Evolutionary conservation across 1,284 basidiomycete genomes (phyloP).

Genomic region (Ceratobasidium sp.): DNA sequence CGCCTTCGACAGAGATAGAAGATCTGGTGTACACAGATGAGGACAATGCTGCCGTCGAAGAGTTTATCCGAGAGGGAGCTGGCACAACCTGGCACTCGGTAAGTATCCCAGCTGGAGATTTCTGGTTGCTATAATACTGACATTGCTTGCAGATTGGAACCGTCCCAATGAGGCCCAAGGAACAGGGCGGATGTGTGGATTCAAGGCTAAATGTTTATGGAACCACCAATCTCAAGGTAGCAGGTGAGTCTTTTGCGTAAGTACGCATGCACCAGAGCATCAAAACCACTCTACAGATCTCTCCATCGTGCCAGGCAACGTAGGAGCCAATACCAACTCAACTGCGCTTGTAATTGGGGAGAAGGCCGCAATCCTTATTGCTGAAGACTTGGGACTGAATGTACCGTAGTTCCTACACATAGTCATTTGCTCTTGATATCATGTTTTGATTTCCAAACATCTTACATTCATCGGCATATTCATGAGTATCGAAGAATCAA

Average conservation of each 20-base stretch:
- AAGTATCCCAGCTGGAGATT: background rate
- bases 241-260: conserved; percentile 46
- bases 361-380: conserved; percentile 31
- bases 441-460: too few species aligned
- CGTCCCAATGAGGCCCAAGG: conserved; percentile 69
- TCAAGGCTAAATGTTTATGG: conserved; percentile 68
- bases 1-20: conserved; percentile 55
- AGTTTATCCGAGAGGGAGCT: conserved; percentile 50
- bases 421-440: too few species aligned
- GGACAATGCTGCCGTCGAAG: conserved; percentile 62
- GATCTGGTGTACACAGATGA: conserved; percentile 62
- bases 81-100: conserved; percentile 48
- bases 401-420: conserved; percentile 40
- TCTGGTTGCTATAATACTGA: too few species aligned
- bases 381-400: conserved; percentile 26
- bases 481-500: too few species aligned
- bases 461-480: too few species aligned
- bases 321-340: conserved; percentile 23
- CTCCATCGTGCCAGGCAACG: conserved; percentile 23
- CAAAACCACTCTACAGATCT: background rate
- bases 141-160: conserved; percentile 61
- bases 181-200: conserved; percentile 67
- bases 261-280: background rate
- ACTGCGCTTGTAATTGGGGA: conserved; percentile 33
- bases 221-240: conserved; percentile 64